Conservation (phyloP, 2,329 filamentous ascomycete genomes). For the Colletotrichum eleusines region DNA sequence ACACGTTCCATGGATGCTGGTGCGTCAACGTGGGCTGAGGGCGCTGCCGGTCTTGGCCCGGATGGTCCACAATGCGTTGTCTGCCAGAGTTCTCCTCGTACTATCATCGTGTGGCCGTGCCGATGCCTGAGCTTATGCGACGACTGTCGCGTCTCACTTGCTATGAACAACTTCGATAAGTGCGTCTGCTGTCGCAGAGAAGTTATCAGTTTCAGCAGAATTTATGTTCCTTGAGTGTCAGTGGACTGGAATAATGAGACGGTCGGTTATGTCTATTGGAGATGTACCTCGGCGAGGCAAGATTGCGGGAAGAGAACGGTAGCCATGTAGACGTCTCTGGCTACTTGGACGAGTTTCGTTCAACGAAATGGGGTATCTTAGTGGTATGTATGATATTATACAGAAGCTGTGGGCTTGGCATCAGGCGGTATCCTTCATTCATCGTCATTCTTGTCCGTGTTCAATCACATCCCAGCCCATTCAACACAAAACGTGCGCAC, state of each 20-base stretch:
- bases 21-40: conserved; percentile 71
- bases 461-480: conserved; percentile 87
- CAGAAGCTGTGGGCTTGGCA: conserved; percentile 5
- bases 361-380: conserved; percentile 23
- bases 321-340: conserved; percentile 12
- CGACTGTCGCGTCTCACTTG: conserved; percentile 91
- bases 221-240: conserved; percentile 78
- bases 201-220: conserved; percentile 87
- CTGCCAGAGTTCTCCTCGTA: conserved; percentile 87
- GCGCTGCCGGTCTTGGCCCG: conserved; percentile 77
- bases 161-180: conserved; percentile 97
- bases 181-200: conserved; percentile 94
- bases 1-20: conserved; percentile 9
- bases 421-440: not conserved
- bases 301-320: not conserved
- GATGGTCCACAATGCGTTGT: conserved; percentile 90
- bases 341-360: conserved; percentile 2
- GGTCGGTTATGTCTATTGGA: too few relatives aligned
- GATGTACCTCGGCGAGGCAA: not conserved
- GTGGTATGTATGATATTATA: conserved; percentile 5
- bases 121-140: conserved; percentile 95
- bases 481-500: conserved; percentile 87
- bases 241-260: not conserved
- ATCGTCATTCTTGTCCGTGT: not conserved
- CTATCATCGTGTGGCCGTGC: conserved; percentile 96